Base-by-base conservation (phyloP, 73 alveolate species). In the Paramecium bursaria region DNA sequence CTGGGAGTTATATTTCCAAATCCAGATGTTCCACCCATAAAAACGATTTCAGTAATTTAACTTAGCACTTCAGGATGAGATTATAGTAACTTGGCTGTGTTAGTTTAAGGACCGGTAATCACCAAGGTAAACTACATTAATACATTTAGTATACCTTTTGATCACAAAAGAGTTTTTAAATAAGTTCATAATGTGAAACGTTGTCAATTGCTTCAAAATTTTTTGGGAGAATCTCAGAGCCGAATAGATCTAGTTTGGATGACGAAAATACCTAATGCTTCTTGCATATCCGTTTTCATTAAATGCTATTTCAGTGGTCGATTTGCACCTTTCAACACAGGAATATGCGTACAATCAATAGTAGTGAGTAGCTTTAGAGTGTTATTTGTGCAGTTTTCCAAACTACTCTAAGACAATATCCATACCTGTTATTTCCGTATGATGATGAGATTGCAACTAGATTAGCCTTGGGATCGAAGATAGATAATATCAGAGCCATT, bases 11-110 rank as follows among this genome's bases (percentile, higher is more conserved):
- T 35, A 67, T 67, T 67, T 4, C 82, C 82, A 31, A 67, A 33
- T 14, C 55, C 60, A 11, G 82, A 33, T n/a, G 82, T 67, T 13
- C 82, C 82, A 17, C 82, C 82, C 82, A 67, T 67, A 3, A 67
- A 33, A 0, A 67, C 82, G 2, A 67, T 42, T 25, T 67, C 27
- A 10, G 33, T 15, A 5, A 67, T 35, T 3, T 67, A 67, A 33
- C 60, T 53, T 19, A 67, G 19, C 21, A 67, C 44, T 44, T 67
- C 61, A 3, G 49, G 57, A 11, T 67, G 82, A 5, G 33, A 29
- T 21, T 5, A 39, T 6, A 67, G 11, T 67, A 67, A 67, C 23
- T 35, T 67, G 7, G 57, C 82, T 39, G 44, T 67, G 13, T 67
- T 67, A 3, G 82, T 67, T 26, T 67, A 39, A 6, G 60, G 60